Evolutionary conservation across 352 stramenopile species (phyloP).

Genomic region (Phytophthora nicotianae): DNA sequence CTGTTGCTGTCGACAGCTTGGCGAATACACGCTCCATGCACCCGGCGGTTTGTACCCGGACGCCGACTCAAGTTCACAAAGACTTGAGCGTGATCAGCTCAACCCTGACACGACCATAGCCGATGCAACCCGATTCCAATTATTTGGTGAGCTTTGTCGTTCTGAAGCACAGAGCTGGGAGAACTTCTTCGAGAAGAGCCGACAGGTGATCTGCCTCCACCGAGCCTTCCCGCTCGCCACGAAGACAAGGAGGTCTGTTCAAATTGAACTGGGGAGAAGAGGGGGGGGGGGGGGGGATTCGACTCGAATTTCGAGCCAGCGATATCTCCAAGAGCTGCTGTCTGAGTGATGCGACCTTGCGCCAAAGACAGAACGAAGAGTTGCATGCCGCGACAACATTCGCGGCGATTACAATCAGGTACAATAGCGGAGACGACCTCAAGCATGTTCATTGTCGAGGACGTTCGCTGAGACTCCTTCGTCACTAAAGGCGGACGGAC

Average conservation of each 20-base stretch:
- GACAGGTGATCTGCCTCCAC: not conserved
- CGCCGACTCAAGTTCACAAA: not conserved
- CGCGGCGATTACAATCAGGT: not conserved
- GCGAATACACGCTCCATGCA: too few relatives aligned
- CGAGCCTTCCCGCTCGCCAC: not conserved
- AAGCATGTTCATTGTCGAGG: not conserved
- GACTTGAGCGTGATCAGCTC: not conserved
- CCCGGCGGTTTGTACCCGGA: too few relatives aligned
- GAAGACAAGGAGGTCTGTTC: not conserved
- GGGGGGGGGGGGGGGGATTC: too few relatives aligned
- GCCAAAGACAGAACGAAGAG: slow-evolving; percentile 3
- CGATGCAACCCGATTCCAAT: slow-evolving; percentile 7
- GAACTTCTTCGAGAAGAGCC: not conserved
- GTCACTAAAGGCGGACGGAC: not conserved
- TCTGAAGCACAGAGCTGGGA: too few relatives aligned
- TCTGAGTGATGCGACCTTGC: not conserved
- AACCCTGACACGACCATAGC: not conserved
- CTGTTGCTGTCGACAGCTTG: not conserved
- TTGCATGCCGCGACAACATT: slow-evolving; percentile 1
- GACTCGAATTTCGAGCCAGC: slow-evolving; percentile 6
- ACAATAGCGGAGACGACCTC: not conserved
- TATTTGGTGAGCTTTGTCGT: not conserved
- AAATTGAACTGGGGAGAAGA: not conserved
- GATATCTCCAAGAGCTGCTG: not conserved
- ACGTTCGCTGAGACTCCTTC: not conserved